Percentiles rank a stretch among this genome's conserved stretches.
phyloP scores from a whole-genome alignment of 306 rosid genomes.

The Mimosa pudica region DNA sequence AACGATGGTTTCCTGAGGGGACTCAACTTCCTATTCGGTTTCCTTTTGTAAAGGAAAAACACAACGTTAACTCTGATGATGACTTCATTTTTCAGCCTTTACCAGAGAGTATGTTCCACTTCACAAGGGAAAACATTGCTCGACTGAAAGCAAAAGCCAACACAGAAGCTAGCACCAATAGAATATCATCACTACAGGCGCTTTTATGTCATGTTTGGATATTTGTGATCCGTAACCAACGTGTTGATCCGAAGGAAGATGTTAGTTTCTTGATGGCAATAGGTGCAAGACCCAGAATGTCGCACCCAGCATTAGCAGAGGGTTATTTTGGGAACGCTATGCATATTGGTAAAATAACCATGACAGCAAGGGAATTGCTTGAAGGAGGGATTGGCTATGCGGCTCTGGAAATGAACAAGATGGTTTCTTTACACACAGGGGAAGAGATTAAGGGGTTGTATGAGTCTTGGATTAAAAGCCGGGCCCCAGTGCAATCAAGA shows the following conservation, averaged over 20 bases:
- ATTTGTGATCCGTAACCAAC: slow-evolving; percentile 24
- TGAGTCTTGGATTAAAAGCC: slow-evolving; percentile 38
- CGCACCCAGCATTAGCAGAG: not conserved
- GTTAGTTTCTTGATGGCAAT: not conserved
- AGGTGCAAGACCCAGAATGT: slow-evolving; percentile 29
- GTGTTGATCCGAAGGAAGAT: slow-evolving; percentile 18
- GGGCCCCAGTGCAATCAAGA: too few relatives aligned
- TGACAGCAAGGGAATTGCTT: slow-evolving; percentile 32
- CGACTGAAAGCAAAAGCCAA: slow-evolving; percentile 49
- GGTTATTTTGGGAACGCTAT: not conserved
- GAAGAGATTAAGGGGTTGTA: not conserved
- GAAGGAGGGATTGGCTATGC: slow-evolving; percentile 35
- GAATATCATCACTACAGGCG: slow-evolving; percentile 56
- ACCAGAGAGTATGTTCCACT: slow-evolving; percentile 32
- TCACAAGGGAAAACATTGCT: slow-evolving; percentile 35
- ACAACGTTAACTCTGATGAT: not conserved
- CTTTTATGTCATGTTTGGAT: slow-evolving; percentile 46
- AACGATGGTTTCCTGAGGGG: not conserved
- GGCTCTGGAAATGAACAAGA: slow-evolving; percentile 46
- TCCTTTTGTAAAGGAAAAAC: not conserved
- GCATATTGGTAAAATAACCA: not conserved
- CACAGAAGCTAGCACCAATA: slow-evolving; percentile 13
- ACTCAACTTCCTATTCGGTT: slow-evolving; percentile 3
- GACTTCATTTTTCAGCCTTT: not conserved
- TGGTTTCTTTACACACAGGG: slow-evolving; percentile 29